Base-by-base conservation (phyloP, 495 filamentous ascomycete genomes). In the Xylona heveae region DNA sequence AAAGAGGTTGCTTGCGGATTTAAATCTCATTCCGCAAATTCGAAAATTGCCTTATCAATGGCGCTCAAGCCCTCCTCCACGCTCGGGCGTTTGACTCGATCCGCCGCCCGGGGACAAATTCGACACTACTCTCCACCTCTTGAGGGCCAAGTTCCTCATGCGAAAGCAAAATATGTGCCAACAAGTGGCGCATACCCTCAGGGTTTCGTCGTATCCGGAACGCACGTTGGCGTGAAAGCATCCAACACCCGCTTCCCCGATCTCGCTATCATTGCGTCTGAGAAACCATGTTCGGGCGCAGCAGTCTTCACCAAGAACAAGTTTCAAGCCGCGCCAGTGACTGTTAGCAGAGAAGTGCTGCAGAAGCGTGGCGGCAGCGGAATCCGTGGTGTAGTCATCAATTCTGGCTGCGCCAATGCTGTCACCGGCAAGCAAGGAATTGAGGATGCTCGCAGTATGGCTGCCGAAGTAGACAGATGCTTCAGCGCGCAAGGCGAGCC, bases 251-350 rank as follows among this genome's bases (percentile, higher is more conserved):
- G 67, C 26, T 78, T 78, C 45, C 79, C 82, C 9, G 88, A 99
- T 46, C 64, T 99, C 24, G 81, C 84, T 13, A 62, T 99, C 31
- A 64, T 99, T 37, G 68, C 72, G 14, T 95, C 90, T 6, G 77
- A 91, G 37, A 64, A 62, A 28, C 90, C 83, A 19, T 93, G 83
- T 52, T 68, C 79, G n/a, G 88, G 76, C 4, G 82, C 84, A 1
- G 85, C 83, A 3, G 88, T 95, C 7, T 90, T 94, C 59, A 99
- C 88, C 27, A 83, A 82, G 53, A 99, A 95, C 59, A 88, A 84
- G 52, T 99, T 95, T 57, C 84, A 92, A 49, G 88, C 88, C 14
- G 88, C 88, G 17, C 88, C 88, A 10, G 82, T 97, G 24, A 78
- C 79, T 27, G 74, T 90, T 32, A 81, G 75, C 46, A 63, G 70